These are phyloP conservation scores for Naematelia encephala DNA, from an alignment of 768 basidiomycete species.

Conservation along the genomic window DNA sequence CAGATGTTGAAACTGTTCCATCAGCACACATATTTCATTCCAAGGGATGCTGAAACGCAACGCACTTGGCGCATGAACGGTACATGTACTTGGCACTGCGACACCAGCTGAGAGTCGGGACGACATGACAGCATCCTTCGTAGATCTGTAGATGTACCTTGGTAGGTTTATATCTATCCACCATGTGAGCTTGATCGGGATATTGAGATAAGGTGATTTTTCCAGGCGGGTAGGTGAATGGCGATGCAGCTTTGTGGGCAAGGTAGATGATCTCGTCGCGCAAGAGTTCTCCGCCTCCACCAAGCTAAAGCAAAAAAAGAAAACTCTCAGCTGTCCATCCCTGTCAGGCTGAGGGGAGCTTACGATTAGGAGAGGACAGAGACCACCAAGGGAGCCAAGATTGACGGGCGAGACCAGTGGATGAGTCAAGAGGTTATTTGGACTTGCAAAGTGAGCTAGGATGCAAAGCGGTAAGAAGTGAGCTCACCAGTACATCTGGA, in stretches of 20 bases:
- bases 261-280: slow-evolving; percentile 44
- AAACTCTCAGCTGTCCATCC: neutral
- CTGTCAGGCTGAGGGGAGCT: slow-evolving; percentile 1
- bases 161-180: slow-evolving; percentile 44
- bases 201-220: slow-evolving; percentile 30
- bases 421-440: slow-evolving; percentile 45
- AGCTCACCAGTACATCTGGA: slow-evolving; percentile 48
- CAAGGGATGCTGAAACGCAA: no score
- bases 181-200: slow-evolving; percentile 37
- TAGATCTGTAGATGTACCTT: slow-evolving; percentile 48
- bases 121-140: slow-evolving; percentile 47
- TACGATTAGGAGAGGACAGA: slow-evolving; percentile 47
- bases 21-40: slow-evolving; percentile 11
- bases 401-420: slow-evolving; percentile 47
- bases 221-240: slow-evolving; percentile 33
- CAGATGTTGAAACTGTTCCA: slow-evolving; percentile 45
- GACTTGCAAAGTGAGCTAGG: slow-evolving; percentile 16
- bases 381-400: slow-evolving; percentile 45
- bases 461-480: neutral
- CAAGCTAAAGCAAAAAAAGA: slow-evolving; percentile 24
- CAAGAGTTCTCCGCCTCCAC: slow-evolving; percentile 41
- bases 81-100: slow-evolving; percentile 44
- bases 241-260: slow-evolving; percentile 47
- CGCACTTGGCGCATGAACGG: slow-evolving; percentile 42
- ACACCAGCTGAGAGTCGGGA: slow-evolving; percentile 40